Percentiles rank a stretch among this genome's conserved stretches.
Conservation (phyloP, 208 protist genomes). For the Leishmania major region DNA sequence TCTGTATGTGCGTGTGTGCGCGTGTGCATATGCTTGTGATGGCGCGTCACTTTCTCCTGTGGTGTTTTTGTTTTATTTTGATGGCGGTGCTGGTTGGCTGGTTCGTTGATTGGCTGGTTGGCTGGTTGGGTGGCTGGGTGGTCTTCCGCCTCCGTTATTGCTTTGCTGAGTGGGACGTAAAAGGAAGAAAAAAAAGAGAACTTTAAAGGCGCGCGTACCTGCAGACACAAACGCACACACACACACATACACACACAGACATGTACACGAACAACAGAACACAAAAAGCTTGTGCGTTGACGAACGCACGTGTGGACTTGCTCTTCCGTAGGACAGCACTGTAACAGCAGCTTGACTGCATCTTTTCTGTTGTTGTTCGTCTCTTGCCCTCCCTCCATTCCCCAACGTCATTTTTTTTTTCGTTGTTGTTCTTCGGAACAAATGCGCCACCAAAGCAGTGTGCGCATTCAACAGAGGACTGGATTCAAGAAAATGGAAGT, state of each 20-base stretch:
- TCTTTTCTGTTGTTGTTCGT: no score
- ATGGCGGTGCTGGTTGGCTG: not conserved
- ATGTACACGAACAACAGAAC: not conserved
- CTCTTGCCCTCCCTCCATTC: not conserved
- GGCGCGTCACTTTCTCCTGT: not conserved
- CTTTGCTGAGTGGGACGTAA: not conserved
- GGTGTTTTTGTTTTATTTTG: not conserved
- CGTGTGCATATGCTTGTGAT: not conserved
- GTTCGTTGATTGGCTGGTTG: not conserved
- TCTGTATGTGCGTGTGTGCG: not conserved
- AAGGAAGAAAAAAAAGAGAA: not conserved
- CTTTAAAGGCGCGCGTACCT: not conserved
- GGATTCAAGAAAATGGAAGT: not conserved
- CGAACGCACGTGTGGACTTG: not conserved
- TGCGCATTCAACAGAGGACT: not conserved
- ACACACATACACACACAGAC: slow-evolving; percentile 3
- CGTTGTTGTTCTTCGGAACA: not conserved
- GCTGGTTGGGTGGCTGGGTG: no score
- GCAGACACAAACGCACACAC: not conserved
- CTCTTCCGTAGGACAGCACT: no score
- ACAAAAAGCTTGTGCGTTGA: not conserved
- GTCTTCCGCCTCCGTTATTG: not conserved
- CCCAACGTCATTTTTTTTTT: not conserved
- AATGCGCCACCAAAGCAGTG: not conserved
- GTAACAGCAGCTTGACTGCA: not conserved